Base-by-base conservation (phyloP, 306 rosid genomes). In the Begonia fuchsioides region DNA sequence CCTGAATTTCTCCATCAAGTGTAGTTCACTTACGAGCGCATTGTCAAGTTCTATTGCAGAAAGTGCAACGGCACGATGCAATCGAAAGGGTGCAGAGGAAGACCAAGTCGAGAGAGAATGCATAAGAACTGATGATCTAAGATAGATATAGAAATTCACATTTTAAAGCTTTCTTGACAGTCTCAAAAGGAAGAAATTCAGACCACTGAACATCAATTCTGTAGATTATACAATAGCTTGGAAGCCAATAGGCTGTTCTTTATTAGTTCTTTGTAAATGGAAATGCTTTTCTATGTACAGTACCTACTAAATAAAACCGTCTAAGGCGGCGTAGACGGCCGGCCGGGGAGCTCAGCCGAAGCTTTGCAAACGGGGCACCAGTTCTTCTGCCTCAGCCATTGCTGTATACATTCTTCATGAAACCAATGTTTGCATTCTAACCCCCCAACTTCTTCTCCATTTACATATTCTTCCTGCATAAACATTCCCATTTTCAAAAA, bases 291-390 rank as follows among this genome's bases (percentile, higher is more conserved):
- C 5, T 41, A n/a, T 47, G 69, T 71, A 80, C 87, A 78, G 58
- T 13, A 64, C 51, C 49, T 58, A 47, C 5, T 6, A 26, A 26
- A 26, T 1, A 26, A 26, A 47, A 14, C 3, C 10, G 18, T n/a
- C 18, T n/a, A 41, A 14, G 49, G 50, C 41, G 63, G 44, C 15
- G 77, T 48, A 15, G 59, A 61, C 10, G 61, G 56, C 46, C 35
- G 35, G 35, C 35, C 35, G 8, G 8, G 35, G 35, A 26, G 35
- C 35, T 69, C 69, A 43, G 67, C 93, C 49, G 55, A 49, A 49
- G 63, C 49, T 78, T 86, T 92, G 83, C 99, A 92, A 46, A 86
- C 74, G 39, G 99, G 99, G 74, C 99, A 92, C 99, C 99, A 92
- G 64, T 82, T 92, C 93, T 92, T 92, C 17, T 75, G 62, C 68